phyloP scores from a whole-genome alignment of 2,329 filamentous ascomycete genomes.

The Talaromyces sp. region DNA sequence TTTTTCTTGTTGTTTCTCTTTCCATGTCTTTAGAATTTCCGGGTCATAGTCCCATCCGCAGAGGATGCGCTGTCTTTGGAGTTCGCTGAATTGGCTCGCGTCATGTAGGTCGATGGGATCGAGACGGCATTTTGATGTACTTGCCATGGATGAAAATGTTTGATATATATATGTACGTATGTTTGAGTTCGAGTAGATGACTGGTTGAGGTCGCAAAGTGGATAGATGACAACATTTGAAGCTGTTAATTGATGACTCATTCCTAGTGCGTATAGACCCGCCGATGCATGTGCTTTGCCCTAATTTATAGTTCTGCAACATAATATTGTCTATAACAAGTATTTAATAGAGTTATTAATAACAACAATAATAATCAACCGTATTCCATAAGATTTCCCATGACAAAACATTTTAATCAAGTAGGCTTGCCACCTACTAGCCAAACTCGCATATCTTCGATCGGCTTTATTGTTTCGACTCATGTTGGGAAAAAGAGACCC shows the following conservation, averaged over 20 bases:
- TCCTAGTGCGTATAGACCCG: not conserved
- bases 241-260: not conserved
- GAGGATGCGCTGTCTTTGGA: conserved; percentile 17
- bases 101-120: conserved; percentile 12
- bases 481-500: no score
- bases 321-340: no score
- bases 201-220: not conserved
- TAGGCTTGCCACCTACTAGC: no score
- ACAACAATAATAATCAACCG: no score
- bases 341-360: no score
- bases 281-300: not conserved
- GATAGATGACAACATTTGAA: not conserved
- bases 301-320: no score
- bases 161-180: not conserved
- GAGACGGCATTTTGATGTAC: not conserved
- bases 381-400: no score
- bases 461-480: no score
- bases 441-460: no score
- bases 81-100: conserved; percentile 14
- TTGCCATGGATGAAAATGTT: not conserved
- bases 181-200: not conserved
- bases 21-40: conserved; percentile 13
- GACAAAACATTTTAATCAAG: no score
- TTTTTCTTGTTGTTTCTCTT: conserved; percentile 11
- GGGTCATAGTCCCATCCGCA: conserved; percentile 18